phyloP scores from a whole-genome alignment of 768 basidiomycete genomes.

The Xanthoconium stramineum region DNA sequence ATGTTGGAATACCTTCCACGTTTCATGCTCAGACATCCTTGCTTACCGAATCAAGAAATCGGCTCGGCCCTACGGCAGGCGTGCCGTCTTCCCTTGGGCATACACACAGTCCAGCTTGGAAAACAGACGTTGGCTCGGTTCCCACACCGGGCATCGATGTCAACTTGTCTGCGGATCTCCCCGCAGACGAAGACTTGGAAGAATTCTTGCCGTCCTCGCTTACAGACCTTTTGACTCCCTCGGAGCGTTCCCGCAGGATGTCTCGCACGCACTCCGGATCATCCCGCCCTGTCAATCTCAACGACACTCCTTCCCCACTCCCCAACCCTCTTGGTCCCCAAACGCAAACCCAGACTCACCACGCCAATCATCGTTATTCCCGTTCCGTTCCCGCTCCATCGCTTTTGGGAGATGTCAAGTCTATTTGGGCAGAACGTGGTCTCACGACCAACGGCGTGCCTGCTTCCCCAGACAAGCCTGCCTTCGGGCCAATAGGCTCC shows the following conservation, averaged over 20 bases:
- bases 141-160: conserved; percentile 21
- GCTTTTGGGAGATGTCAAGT: conserved; percentile 69
- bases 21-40: conserved; percentile 70
- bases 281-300: conserved; percentile 21
- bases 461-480: conserved; percentile 36
- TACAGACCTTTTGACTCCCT: conserved; percentile 85
- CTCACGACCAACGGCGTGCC: conserved; percentile 29
- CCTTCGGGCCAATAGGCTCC: conserved; percentile 25
- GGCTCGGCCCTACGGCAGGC: conserved; percentile 35
- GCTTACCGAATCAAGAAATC: conserved; percentile 36
- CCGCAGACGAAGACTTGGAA: conserved; percentile 69
- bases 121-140: conserved; percentile 23
- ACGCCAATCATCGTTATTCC: conserved; percentile 64
- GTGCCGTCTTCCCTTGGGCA: conserved; percentile 63
- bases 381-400: conserved; percentile 79
- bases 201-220: conserved; percentile 88
- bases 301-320: conserved; percentile 20
- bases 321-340: conserved; percentile 13
- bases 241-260: conserved; percentile 80
- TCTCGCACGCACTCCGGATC: conserved; percentile 63
- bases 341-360: conserved; percentile 19
- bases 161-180: conserved; percentile 33
- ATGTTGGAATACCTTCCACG: conserved; percentile 53
- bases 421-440: conserved; percentile 73
- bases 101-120: conserved; percentile 25